Evolutionary conservation across 2,329 filamentous ascomycete genomes (phyloP).

Genomic region (Uncinocarpus reesii): DNA sequence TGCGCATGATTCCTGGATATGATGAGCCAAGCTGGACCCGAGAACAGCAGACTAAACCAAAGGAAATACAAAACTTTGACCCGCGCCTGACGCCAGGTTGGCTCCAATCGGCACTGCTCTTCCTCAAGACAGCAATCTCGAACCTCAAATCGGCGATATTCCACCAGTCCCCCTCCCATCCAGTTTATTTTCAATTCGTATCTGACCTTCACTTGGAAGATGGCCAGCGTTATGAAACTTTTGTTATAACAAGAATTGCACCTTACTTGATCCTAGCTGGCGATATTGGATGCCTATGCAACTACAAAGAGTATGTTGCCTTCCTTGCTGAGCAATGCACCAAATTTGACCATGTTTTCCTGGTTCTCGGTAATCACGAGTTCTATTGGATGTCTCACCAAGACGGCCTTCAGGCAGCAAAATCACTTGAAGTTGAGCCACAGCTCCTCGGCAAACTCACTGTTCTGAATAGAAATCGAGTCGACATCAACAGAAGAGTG

Average conservation of each 20-base stretch:
- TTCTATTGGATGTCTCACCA: conserved; percentile 26
- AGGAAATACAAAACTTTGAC: not conserved
- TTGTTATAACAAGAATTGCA: conserved; percentile 16
- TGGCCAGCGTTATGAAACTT: conserved; percentile 18
- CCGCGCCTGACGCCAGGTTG: not conserved
- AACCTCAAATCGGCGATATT: conserved; percentile 10
- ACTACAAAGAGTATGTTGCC: conserved; percentile 19
- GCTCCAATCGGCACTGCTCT: conserved; percentile 1
- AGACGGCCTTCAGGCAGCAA: conserved; percentile 18
- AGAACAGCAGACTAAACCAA: conserved; percentile 8
- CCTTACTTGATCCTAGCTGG: conserved; percentile 24
- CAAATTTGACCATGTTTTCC: conserved; percentile 23
- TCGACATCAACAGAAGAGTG: conserved; percentile 22
- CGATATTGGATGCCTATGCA: conserved; percentile 26
- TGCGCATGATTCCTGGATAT: conserved; percentile 14
- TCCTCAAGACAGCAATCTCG: conserved; percentile 1
- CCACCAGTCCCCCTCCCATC: not conserved
- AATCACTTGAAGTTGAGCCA: conserved; percentile 18
- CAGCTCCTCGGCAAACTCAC: conserved; percentile 16
- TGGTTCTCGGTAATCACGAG: conserved; percentile 32
- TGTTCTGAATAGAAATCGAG: conserved; percentile 19
- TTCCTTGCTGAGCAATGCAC: conserved; percentile 23
- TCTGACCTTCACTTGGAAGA: conserved; percentile 25
- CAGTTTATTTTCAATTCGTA: conserved; percentile 20
- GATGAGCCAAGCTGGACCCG: conserved; percentile 13